phyloP scores from a whole-genome alignment of 495 filamentous ascomycete species.

The Trichocladium antarcticum region DNA sequence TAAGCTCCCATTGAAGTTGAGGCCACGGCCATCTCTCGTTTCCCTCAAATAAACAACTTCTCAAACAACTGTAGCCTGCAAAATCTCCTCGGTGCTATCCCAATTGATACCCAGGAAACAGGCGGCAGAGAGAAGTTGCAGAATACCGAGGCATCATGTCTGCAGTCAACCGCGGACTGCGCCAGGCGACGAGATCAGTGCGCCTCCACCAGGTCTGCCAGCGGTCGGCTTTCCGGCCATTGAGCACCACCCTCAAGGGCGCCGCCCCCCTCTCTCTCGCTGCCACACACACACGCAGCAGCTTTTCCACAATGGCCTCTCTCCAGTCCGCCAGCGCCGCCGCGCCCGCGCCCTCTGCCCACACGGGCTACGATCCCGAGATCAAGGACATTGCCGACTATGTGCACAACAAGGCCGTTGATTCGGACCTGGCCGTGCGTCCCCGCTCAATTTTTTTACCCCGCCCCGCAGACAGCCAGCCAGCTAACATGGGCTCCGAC shows the following conservation, averaged over 20 bases:
- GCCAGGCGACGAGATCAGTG: constrained; percentile 24
- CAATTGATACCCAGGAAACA: constrained; percentile 15
- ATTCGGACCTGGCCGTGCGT: constrained; percentile 84
- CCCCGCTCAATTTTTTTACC: neutral
- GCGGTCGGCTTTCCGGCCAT: constrained; percentile 15
- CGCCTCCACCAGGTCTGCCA: constrained; percentile 16
- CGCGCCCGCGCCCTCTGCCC: constrained; percentile 36
- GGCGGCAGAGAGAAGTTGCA: neutral
- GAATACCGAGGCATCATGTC: constrained; percentile 16
- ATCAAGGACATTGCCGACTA: constrained; percentile 90
- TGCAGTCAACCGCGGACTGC: constrained; percentile 24
- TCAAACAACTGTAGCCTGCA: neutral
- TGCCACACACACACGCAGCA: constrained; percentile 19
- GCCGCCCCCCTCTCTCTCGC: constrained; percentile 16
- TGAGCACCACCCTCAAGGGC: constrained; percentile 12
- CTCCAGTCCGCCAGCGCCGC: constrained; percentile 41
- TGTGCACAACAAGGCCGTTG: constrained; percentile 80
- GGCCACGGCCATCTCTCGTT: neutral
- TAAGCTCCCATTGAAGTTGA: neutral
- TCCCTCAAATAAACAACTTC: neutral
- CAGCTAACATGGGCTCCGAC: neutral
- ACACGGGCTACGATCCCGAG: constrained; percentile 70
- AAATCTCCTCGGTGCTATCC: neutral
- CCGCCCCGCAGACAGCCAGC: neutral
- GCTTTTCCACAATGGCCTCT: constrained; percentile 48